These are phyloP conservation scores for Phaeoacremonium minimum DNA, from an alignment of 2,329 filamentous ascomycete species.

Conservation along the genomic window DNA sequence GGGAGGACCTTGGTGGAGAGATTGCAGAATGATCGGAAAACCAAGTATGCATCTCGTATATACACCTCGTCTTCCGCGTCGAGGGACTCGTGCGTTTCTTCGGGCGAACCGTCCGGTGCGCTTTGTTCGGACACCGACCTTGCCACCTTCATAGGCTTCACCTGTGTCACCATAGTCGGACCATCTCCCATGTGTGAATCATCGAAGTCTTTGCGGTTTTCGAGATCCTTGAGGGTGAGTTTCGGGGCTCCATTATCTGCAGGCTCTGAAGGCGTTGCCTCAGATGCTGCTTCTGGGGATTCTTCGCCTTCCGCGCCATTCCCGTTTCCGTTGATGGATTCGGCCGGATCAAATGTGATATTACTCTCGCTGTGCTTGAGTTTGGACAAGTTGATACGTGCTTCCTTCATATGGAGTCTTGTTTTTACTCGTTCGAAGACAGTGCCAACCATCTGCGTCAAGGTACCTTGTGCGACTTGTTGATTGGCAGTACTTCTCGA, in stretches of 20 bases:
- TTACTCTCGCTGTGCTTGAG: constrained; percentile 50
- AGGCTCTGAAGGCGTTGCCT: constrained; percentile 18
- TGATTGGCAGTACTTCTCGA: constrained; percentile 93
- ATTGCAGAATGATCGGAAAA: constrained; percentile 97
- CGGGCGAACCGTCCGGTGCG: constrained; percentile 46
- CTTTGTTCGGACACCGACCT: constrained; percentile 50
- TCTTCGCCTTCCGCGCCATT: constrained; percentile 34
- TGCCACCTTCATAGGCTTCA: constrained; percentile 41
- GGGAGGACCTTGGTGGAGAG: constrained; percentile 88
- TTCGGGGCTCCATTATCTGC: constrained; percentile 41
- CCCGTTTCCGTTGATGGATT: constrained; percentile 27
- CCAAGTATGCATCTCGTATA: constrained; percentile 92
- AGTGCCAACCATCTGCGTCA: constrained; percentile 98
- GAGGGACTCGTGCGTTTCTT: constrained; percentile 55
- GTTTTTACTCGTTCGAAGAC: constrained; percentile 94
- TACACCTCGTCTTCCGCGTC: constrained; percentile 90
- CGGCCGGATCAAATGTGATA: constrained; percentile 43
- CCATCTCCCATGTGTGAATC: constrained; percentile 64
- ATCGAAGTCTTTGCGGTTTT: constrained; percentile 65
- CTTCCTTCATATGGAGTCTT: constrained; percentile 81
- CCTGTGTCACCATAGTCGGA: constrained; percentile 61
- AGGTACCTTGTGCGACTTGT: constrained; percentile 91
- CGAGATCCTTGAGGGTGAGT: constrained; percentile 62
- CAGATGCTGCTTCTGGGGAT: constrained; percentile 26
- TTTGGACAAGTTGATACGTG: constrained; percentile 56